Evolutionary conservation across 331 rosid species (phyloP).

Genomic region (Arachis monticola): DNA sequence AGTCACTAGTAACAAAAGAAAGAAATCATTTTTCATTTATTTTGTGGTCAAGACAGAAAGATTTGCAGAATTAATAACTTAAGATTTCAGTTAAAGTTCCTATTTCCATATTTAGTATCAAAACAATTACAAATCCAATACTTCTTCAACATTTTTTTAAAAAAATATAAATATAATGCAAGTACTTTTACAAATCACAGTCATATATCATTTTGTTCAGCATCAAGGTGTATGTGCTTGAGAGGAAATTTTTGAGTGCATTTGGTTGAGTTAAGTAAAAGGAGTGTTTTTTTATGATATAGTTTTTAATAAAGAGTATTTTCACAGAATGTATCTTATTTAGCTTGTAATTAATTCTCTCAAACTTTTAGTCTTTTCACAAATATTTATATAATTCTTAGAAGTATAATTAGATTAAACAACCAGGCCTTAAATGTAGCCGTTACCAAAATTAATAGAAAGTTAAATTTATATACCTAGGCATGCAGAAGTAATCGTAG

Average conservation of each 20-base stretch:
- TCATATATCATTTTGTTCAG: neutral
- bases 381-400: too few species aligned
- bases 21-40: neutral
- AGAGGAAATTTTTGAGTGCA: neutral
- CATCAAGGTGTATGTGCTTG: neutral
- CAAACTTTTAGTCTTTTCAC: neutral
- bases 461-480: conserved; percentile 67
- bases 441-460: conserved; percentile 7
- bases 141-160: conserved; percentile 1
- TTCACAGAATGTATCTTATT: neutral
- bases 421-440: neutral
- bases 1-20: conserved; percentile 5
- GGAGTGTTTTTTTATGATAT: neutral
- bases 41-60: neutral
- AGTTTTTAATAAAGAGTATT: neutral
- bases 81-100: neutral
- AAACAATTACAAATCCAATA: neutral
- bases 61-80: neutral
- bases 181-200: neutral
- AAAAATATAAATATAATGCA: neutral
- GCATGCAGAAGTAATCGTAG: conserved; percentile 95
- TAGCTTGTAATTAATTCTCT: neutral
- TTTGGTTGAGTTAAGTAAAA: neutral
- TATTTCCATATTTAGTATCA: too few species aligned
- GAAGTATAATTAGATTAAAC: neutral